Conservation (phyloP, 225 moss, liverwort and hornwort genomes). For the Polytrichum formosum region DNA sequence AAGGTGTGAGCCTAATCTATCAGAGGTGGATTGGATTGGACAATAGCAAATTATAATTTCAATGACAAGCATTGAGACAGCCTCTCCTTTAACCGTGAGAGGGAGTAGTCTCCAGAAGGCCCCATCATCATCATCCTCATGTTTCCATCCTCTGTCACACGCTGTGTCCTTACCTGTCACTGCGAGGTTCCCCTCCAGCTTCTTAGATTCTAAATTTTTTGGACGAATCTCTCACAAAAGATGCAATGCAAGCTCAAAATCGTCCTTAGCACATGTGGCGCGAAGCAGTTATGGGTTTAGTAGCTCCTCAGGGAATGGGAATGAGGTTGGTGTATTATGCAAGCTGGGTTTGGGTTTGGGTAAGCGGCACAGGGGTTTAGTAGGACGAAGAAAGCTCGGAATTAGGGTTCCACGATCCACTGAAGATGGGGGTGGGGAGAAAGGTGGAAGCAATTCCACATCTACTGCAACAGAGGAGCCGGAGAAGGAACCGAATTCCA, state of each 20-base stretch:
- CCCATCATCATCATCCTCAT: constrained; percentile 12
- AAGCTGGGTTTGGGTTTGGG: constrained; percentile 21
- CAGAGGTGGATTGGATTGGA: not conserved
- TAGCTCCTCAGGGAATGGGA: constrained; percentile 8
- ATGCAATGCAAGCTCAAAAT: constrained; percentile 24
- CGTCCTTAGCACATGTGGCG: not conserved
- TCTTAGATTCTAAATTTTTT: constrained; percentile 28
- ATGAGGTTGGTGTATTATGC: not conserved
- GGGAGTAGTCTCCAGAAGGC: constrained; percentile 21
- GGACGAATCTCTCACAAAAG: constrained; percentile 19
- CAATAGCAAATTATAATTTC: constrained; percentile 2
- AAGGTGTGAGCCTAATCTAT: not conserved
- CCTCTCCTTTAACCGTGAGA: constrained; percentile 14
- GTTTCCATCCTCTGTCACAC: constrained; percentile 22
- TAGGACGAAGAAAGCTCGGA: constrained; percentile 13
- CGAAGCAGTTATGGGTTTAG: not conserved
- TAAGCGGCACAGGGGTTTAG: constrained; percentile 3
- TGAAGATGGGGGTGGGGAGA: constrained; percentile 50
- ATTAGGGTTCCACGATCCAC: constrained; percentile 39
- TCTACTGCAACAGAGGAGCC: constrained; percentile 50
- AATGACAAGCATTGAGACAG: constrained; percentile 57
- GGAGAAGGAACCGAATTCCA: constrained; percentile 46
- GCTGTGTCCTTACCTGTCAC: constrained; percentile 32
- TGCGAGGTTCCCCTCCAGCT: constrained; percentile 27
- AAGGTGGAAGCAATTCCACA: constrained; percentile 34